A percentile compares a stretch with the other conserved stretches of the same genome.
phyloP scores from a whole-genome alignment of 2,329 filamentous ascomycete genomes.

The Trichoderma sp. region DNA sequence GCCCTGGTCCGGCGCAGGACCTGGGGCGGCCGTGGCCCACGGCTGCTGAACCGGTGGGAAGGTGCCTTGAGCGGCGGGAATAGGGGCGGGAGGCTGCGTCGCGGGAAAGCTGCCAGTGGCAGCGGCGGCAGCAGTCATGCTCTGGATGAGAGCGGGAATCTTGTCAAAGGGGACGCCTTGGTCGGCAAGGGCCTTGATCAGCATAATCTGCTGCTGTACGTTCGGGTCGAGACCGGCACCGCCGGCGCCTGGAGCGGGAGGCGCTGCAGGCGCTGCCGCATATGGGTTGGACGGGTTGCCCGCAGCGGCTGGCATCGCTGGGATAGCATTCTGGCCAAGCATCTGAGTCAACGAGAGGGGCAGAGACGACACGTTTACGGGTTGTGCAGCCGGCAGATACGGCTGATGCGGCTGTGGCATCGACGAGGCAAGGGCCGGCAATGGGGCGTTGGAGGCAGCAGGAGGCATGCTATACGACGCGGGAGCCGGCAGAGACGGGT shows the following conservation, averaged over 20 bases:
- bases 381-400: slow-evolving; percentile 52
- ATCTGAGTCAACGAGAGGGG: slow-evolving; percentile 45
- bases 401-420: slow-evolving; percentile 38
- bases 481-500: slow-evolving; percentile 44
- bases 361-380: slow-evolving; percentile 61
- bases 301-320: slow-evolving; percentile 35
- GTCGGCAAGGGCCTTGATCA: slow-evolving; percentile 74
- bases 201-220: slow-evolving; percentile 69
- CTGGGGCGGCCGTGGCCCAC: slow-evolving; percentile 39
- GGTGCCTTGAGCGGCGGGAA: slow-evolving; percentile 44
- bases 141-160: slow-evolving; percentile 63
- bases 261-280: slow-evolving; percentile 38
- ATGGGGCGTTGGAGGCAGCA: slow-evolving; percentile 33
- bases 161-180: slow-evolving; percentile 78
- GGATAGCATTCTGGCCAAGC: slow-evolving; percentile 42
- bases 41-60: slow-evolving; percentile 43
- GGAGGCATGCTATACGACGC: slow-evolving; percentile 46
- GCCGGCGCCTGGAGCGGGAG: slow-evolving; percentile 41
- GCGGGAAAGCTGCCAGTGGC: slow-evolving; percentile 39
- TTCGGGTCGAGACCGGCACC: slow-evolving; percentile 52
- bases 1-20: slow-evolving; percentile 51
- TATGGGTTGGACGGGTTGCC: slow-evolving; percentile 39
- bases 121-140: slow-evolving; percentile 49
- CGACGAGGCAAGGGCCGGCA: slow-evolving; percentile 39
- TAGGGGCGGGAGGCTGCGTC: slow-evolving; percentile 37